Conservation (phyloP, 192 early-diverging fungal genomes). For the Coemansia sp. region DNA sequence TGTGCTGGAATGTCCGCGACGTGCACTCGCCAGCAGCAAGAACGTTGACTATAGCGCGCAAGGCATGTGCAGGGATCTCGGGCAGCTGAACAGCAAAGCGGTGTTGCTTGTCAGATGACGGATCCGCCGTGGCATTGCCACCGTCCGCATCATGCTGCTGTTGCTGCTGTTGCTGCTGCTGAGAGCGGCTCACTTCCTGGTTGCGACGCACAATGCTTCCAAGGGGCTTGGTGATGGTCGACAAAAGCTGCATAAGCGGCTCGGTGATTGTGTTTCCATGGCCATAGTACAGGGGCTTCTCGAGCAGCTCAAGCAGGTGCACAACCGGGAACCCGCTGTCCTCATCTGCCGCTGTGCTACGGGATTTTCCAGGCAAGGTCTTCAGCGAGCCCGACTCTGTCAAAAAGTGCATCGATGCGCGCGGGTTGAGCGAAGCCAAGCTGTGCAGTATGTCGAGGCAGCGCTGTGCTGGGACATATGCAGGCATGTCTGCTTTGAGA, state of each 20-base stretch:
- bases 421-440: slow-evolving; percentile 76
- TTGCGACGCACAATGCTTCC: slow-evolving; percentile 58
- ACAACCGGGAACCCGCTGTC: slow-evolving; percentile 63
- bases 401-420: slow-evolving; percentile 70
- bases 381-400: slow-evolving; percentile 37
- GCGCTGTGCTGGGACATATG: slow-evolving; percentile 87
- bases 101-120: not conserved
- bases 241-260: slow-evolving; percentile 81
- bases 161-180: slow-evolving; percentile 19
- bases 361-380: slow-evolving; percentile 44
- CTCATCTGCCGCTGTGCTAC: slow-evolving; percentile 60
- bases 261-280: slow-evolving; percentile 78
- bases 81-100: slow-evolving; percentile 63
- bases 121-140: slow-evolving; percentile 2
- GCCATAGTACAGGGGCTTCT: slow-evolving; percentile 77
- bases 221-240: slow-evolving; percentile 77
- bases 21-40: slow-evolving; percentile 89
- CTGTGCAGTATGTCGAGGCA: slow-evolving; percentile 81
- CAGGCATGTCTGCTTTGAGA: slow-evolving; percentile 63
- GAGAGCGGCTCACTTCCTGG: slow-evolving; percentile 41
- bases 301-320: slow-evolving; percentile 79
- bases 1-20: slow-evolving; percentile 92
- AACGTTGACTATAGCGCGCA: slow-evolving; percentile 87
- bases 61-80: slow-evolving; percentile 75
- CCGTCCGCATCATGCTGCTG: slow-evolving; percentile 6